phyloP scores from a whole-genome alignment of 805 yeast species.

The Tetrapisispora arboricola region DNA sequence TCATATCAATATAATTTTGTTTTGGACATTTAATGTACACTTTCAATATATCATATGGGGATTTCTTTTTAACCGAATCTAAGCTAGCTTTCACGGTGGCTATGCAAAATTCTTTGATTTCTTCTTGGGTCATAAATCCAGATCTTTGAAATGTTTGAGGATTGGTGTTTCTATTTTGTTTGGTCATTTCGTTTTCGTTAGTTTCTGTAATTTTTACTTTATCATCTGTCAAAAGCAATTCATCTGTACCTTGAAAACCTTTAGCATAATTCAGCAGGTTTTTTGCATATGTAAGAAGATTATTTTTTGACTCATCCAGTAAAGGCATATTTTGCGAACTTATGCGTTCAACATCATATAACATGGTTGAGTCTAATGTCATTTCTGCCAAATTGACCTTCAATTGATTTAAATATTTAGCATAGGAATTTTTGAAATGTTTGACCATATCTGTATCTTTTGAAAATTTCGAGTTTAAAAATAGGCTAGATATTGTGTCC shows the following conservation, averaged over 20 bases:
- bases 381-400: constrained; percentile 9
- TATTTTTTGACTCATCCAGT: constrained; percentile 10
- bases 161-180: not conserved
- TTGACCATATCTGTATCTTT: constrained; percentile 6
- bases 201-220: not conserved
- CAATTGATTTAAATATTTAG: constrained; percentile 3
- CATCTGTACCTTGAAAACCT: not conserved
- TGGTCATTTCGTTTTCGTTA: not conserved
- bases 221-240: not conserved
- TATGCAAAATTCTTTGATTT: constrained; percentile 23
- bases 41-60: constrained; percentile 26
- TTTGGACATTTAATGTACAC: constrained; percentile 26
- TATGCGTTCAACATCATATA: constrained; percentile 13
- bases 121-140: constrained; percentile 21
- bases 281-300: constrained; percentile 6
- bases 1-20: constrained; percentile 20
- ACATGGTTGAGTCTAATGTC: constrained; percentile 9
- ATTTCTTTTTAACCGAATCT: constrained; percentile 18
- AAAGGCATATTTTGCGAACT: constrained; percentile 10
- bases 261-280: constrained; percentile 8
- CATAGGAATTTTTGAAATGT: constrained; percentile 7
- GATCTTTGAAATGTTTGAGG: constrained; percentile 2
- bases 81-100: constrained; percentile 21
- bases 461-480: constrained; percentile 15
- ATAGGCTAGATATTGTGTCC: constrained; percentile 7